These are phyloP conservation scores for Acanthamoeba triangularis DNA, from an alignment of 208 protist species.

Conservation along the genomic window DNA sequence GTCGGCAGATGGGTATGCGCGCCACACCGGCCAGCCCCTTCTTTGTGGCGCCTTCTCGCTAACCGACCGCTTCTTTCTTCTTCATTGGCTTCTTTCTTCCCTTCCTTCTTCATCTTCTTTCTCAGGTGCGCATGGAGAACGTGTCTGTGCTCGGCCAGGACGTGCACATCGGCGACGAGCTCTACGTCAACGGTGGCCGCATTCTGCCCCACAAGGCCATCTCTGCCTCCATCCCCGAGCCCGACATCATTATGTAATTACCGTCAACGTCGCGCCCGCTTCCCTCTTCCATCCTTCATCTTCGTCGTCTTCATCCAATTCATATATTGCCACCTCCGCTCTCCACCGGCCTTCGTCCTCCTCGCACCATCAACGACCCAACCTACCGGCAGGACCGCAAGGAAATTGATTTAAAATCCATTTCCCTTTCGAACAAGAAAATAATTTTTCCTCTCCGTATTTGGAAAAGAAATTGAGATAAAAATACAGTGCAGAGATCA, in stretches of 20 bases:
- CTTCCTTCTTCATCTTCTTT: not conserved
- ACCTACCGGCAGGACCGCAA: too few relatives aligned
- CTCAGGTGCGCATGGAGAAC: slow-evolving; percentile 96
- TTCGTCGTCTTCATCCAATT: too few relatives aligned
- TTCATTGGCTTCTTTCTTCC: too few relatives aligned
- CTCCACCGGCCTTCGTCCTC: too few relatives aligned
- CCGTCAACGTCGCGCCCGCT: not conserved
- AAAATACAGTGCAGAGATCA: too few relatives aligned
- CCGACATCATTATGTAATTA: slow-evolving; percentile 96
- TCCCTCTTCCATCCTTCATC: not conserved
- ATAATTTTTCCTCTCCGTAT: too few relatives aligned
- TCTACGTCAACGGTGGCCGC: slow-evolving; percentile 95
- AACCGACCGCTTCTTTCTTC: not conserved
- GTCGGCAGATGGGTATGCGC: slow-evolving; percentile 90
- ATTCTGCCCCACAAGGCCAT: slow-evolving; percentile 98
- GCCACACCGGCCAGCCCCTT: not conserved
- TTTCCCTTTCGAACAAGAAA: too few relatives aligned
- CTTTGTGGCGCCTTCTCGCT: not conserved
- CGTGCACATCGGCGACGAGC: slow-evolving; percentile 95
- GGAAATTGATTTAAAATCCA: not conserved
- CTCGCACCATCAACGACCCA: too few relatives aligned
- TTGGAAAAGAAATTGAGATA: too few relatives aligned
- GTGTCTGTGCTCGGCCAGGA: slow-evolving; percentile 97
- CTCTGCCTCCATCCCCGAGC: slow-evolving; percentile 91
- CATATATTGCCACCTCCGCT: too few relatives aligned